Base-by-base conservation (phyloP, 371 early-diverging fungal species). In the Syncephalis fuscata region DNA sequence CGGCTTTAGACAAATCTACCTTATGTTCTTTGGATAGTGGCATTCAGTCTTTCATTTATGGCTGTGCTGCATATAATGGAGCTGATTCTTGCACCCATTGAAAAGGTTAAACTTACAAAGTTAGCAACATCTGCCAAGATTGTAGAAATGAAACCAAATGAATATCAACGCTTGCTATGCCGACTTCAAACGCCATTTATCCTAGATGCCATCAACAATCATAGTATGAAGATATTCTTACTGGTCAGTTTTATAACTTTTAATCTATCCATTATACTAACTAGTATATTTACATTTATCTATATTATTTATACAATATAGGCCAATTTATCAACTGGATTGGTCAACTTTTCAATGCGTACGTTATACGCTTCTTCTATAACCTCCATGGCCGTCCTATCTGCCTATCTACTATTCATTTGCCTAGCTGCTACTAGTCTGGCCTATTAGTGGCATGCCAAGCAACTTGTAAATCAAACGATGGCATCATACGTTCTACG, bases 251-350 rank as follows among this genome's bases (percentile, higher is more conserved):
- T 7, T 32, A n/a, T n/a, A n/a, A n/a, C n/a, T n/a, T n/a, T n/a
- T n/a, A n/a, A n/a, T n/a, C n/a, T n/a, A n/a, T n/a, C n/a, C n/a
- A n/a, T n/a, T n/a, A n/a, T n/a, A n/a, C n/a, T n/a, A n/a, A n/a
- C n/a, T n/a, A n/a, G n/a, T 32, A 7, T 32, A 32, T 32, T 32
- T 7, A 32, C 7, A 32, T 7, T 4, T 32, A 32, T 4, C 4
- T 4, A 4, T 32, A 32, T 7, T 32, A 32, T 32, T 32, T 4
- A 11, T 7, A 7, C 46, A 14, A 36, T 36, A 21, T 48, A 71
- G 74, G 91, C 85, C 27, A 92, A 92, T 57, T 38, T 92, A 4
- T 53, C 84, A 41, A 92, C 92, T 8, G 93, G 93, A 1, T 44
- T 74, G 0, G 66, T 87, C 20, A 92, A 92, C 20, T 10, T 44